Evolutionary conservation across 768 basidiomycete species (phyloP), one percentile per base, ranked within the genome.

Genomic region (Pisolithus orientalis): DNA sequence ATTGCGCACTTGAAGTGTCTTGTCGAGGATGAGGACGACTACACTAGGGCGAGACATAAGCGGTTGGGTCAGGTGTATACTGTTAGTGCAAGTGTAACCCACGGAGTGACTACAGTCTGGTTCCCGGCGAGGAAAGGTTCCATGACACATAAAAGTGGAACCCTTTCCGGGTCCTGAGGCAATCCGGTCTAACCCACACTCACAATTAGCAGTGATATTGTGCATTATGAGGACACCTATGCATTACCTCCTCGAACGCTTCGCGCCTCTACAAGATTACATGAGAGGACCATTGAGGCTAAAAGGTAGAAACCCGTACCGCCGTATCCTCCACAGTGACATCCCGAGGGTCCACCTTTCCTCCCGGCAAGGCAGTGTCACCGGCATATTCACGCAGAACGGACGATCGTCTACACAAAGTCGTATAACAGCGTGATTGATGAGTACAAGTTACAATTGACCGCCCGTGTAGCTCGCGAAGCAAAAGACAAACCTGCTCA

Each of bases 331-430:
- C 93, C 3, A 84, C 71, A 39, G 78, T 81, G 56, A 60, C 64
- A 64, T 94, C 92, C 39, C 70, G 74, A 2, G 72, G 71, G 14
- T 95, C 92, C 6, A 84, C 76, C 63, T 84, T 90, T 0, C 93
- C 92, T 6, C 93, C 92, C 0, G 92, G 93, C 5, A 95, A 69
- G 1, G 90, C 87, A 0, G 93, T 95, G 64, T 94, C 93, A 0
- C 90, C 90, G 0, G 92, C 87, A 59, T 88, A 95, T 8, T 84
- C 77, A 37, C 82, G 74, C 58, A 95, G 70, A 3, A 79, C 79
- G 0, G 84, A 75, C 1, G 91, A 83, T 2, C 92, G 83, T 55
- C 92, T 94, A 42, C 24, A 37, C 11, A n/a, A 40, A 1, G 34
- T 14, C 34, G 34, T 13, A 34, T 5, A 11, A 6, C 13, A 31